Evolutionary conservation across 1,139 yeast species (phyloP), one percentile per base, ranked within the genome.

Genomic region (Kodamaea arcana): DNA sequence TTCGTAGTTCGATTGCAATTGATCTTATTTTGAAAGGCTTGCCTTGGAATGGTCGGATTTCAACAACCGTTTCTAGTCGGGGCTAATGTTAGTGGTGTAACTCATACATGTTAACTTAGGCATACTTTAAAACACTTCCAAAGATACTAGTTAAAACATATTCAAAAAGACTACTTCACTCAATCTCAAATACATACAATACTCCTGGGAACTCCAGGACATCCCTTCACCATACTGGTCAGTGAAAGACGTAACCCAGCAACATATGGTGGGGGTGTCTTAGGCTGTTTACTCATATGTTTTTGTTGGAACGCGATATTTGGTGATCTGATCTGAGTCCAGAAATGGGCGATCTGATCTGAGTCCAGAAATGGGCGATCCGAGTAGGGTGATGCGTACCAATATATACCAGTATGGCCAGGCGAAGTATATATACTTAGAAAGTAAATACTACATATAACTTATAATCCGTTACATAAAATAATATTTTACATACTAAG

Each of bases 201-300:
- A 9, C 82, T 76, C 38, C 78, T 64, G 2, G 80, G 74, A 1
- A 79, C 75, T 0, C 85, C 85, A 1, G 84, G 83, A 51, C 83
- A 75, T 3, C 85, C 85, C 32, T 66, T 59, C 0, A 78, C 76
- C 1, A 75, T 57, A 16, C 75, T 63, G 15, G 63, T 54, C 27
- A 69, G 70, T 24, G 74, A 63, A 3, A 80, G 73, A 37, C 71
- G 70, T 32, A 78, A 51, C 20, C 51, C 49, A 10, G 58, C 60
- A 22, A 57, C 45, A 17, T 65, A 60, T 5, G 68, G 68, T 30
- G 62, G 50, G 28, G 46, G 48, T 25, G 17, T 28, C 32, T 25
- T 29, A n/a, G 23, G 15, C 15, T 6, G 22, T 4, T 22, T 22
- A 25, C 11, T 31, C 18, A 21, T 27, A 17, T 29, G 13, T 24